phyloP scores from a whole-genome alignment of 2,329 filamentous ascomycete species.

The Claviceps monticola region DNA sequence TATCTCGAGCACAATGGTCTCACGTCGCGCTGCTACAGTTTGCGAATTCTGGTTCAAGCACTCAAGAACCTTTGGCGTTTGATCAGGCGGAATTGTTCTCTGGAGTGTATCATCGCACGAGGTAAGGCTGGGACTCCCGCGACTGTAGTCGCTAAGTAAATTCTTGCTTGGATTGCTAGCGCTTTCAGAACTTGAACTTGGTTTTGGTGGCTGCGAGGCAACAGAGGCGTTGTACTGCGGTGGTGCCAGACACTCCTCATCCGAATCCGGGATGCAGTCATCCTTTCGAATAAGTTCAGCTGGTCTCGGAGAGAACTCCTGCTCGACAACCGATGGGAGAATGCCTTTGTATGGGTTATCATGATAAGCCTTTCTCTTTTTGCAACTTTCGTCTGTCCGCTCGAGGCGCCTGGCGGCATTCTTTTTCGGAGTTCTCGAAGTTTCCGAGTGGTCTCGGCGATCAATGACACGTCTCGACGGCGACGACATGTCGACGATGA shows the following conservation, averaged over 20 bases:
- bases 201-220: neutral
- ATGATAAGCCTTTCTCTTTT: constrained; percentile 8
- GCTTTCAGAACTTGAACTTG: neutral
- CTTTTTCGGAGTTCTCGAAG: constrained; percentile 4
- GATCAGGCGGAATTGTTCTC: constrained; percentile 8
- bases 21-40: constrained; percentile 22
- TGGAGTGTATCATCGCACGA: neutral
- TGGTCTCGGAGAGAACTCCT: constrained; percentile 5
- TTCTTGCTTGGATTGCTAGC: neutral
- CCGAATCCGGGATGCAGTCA: constrained; percentile 38
- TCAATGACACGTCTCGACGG: constrained; percentile 12
- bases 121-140: neutral
- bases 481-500: constrained; percentile 12
- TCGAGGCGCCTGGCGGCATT: constrained; percentile 7
- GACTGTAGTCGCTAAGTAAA: constrained; percentile 1
- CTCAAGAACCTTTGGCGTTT: constrained; percentile 16
- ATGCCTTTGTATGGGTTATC: constrained; percentile 5
- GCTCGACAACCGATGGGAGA: constrained; percentile 1
- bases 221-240: constrained; percentile 12
- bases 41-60: constrained; percentile 17
- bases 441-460: constrained; percentile 3
- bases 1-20: constrained; percentile 27
- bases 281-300: constrained; percentile 7
- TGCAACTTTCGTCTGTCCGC: constrained; percentile 3
- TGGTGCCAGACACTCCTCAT: constrained; percentile 36